These are phyloP conservation scores for Moesziomyces antarcticus DNA, from an alignment of 1,284 basidiomycete species.

Conservation along the genomic window DNA sequence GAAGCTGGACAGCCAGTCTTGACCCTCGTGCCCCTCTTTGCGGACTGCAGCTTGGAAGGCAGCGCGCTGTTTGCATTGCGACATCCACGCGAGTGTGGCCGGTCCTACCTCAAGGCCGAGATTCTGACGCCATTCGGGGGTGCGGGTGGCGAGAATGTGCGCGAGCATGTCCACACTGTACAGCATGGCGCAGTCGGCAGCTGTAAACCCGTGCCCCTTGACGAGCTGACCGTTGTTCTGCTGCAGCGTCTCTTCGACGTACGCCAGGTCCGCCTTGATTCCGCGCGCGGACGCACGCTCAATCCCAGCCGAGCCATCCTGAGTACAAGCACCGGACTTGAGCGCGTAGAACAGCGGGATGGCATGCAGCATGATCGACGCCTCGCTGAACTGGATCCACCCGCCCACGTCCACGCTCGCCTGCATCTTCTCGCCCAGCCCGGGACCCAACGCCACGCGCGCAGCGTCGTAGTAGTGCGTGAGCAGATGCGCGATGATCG, in stretches of 20 bases:
- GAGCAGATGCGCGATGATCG: conserved; percentile 34
- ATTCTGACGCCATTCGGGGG: conserved; percentile 22
- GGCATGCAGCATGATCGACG: conserved; percentile 26
- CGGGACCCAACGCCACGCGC: conserved; percentile 15
- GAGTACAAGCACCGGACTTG: conserved; percentile 16
- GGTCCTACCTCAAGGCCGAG: conserved; percentile 10
- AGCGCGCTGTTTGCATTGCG: conserved; percentile 14
- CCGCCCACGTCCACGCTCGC: conserved; percentile 19
- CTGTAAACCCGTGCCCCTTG: conserved; percentile 21
- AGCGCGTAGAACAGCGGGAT: conserved; percentile 33
- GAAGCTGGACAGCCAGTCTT: conserved; percentile 22
- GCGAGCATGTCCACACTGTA: conserved; percentile 33
- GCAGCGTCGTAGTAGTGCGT: conserved; percentile 33
- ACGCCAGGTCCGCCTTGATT: conserved; percentile 22
- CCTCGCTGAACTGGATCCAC: conserved; percentile 44
- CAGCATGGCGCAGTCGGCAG: conserved; percentile 40
- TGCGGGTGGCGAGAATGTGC: conserved; percentile 10
- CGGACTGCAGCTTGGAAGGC: conserved; percentile 24
- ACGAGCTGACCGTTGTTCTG: conserved; percentile 24
- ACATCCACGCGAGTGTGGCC: conserved; percentile 27
- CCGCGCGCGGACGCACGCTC: conserved; percentile 32
- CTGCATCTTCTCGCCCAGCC: conserved; percentile 21
- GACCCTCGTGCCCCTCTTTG: conserved; percentile 27
- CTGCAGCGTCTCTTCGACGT: conserved; percentile 22
- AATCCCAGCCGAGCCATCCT: conserved; percentile 10